These are phyloP conservation scores for Cornus suecica DNA, from an alignment of 148 eudicot species.

Conservation along the genomic window DNA sequence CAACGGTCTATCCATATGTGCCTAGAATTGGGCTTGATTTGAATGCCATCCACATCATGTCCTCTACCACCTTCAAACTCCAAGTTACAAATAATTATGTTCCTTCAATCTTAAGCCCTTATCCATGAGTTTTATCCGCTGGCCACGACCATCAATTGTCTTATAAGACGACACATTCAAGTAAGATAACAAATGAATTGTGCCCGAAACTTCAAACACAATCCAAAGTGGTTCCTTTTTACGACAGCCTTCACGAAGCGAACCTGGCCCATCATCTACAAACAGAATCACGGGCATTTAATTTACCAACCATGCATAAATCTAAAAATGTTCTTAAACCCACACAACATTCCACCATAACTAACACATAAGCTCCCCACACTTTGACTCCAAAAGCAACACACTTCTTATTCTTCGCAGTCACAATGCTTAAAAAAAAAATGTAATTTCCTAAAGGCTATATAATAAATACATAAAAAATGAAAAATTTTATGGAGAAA, in stretches of 20 bases:
- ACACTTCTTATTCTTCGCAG: too few species aligned
- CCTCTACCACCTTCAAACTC: slow-evolving; percentile 81
- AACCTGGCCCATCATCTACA: slow-evolving; percentile 2
- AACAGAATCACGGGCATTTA: not conserved
- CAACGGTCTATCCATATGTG: slow-evolving; percentile 92
- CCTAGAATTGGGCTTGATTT: slow-evolving; percentile 74
- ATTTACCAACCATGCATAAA: not conserved
- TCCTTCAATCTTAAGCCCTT: slow-evolving; percentile 73
- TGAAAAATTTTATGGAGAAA: too few species aligned
- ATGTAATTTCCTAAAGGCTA: too few species aligned
- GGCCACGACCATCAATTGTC: slow-evolving; percentile 82
- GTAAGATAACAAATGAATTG: slow-evolving; percentile 52
- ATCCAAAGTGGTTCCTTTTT: slow-evolving; percentile 73
- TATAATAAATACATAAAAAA: too few species aligned
- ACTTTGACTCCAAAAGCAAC: too few species aligned
- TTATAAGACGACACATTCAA: slow-evolving; percentile 64
- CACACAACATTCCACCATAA: too few species aligned
- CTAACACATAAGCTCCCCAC: too few species aligned
- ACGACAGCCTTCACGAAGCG: slow-evolving; percentile 35
- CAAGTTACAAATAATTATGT: slow-evolving; percentile 69
- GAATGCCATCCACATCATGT: slow-evolving; percentile 80
- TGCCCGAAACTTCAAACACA: slow-evolving; percentile 73
- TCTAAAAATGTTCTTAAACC: not conserved
- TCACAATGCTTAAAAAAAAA: too few species aligned
- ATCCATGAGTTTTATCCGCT: slow-evolving; percentile 54